Percentiles rank a stretch among this genome's conserved stretches.
These are phyloP conservation scores for Globisporangium uncinulatum DNA, from an alignment of 352 stramenopile species.

Conservation along the genomic window DNA sequence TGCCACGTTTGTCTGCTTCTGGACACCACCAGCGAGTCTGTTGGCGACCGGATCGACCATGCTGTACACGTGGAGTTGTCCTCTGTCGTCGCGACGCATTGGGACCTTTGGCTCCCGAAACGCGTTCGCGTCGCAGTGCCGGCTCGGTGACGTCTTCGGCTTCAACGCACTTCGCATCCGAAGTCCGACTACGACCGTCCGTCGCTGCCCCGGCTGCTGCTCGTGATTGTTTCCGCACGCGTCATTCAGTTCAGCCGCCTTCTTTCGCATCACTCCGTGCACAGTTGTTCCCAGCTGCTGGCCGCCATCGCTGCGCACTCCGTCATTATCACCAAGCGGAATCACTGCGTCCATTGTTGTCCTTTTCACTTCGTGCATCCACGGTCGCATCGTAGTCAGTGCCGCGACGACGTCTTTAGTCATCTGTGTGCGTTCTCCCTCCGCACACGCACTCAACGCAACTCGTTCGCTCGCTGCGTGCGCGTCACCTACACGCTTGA, in stretches of 20 bases:
- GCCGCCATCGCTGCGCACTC: too few relatives aligned
- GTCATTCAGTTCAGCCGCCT: neutral
- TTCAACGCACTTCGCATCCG: neutral
- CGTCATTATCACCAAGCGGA: too few relatives aligned
- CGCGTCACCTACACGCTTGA: constrained; percentile 26
- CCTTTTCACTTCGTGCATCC: neutral
- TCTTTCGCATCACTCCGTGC: neutral
- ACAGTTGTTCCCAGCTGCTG: neutral
- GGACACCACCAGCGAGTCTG: neutral
- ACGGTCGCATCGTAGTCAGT: neutral
- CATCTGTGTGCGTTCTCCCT: neutral
- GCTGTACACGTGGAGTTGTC: constrained; percentile 25
- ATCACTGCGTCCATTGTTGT: too few relatives aligned
- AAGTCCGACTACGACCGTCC: neutral
- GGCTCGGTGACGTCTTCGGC: constrained; percentile 5
- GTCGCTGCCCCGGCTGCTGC: neutral
- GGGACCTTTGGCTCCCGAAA: constrained; percentile 1
- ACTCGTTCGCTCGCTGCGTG: neutral
- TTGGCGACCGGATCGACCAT: constrained; percentile 29
- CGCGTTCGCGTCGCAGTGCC: neutral
- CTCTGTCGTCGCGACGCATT: constrained; percentile 14
- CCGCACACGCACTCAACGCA: neutral
- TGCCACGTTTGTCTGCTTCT: neutral
- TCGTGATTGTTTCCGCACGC: neutral
- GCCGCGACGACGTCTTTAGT: neutral